Evolutionary conservation across 345 rosid species (phyloP).

Genomic region (Moricandia arvensis): DNA sequence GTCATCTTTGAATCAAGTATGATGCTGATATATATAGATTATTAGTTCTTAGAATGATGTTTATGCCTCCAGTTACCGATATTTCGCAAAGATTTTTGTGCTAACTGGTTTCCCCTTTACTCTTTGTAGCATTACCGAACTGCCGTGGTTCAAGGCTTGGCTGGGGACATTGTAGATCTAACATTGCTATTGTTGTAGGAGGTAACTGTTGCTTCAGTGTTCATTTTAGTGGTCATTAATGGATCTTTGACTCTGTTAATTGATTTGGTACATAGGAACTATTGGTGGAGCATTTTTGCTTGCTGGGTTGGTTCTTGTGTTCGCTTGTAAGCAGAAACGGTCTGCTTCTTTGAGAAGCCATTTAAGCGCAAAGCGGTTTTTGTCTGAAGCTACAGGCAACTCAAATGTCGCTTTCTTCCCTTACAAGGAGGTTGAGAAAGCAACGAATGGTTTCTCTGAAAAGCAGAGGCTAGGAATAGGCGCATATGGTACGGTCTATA

Average conservation of each 20-base stretch:
- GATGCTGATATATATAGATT: neutral
- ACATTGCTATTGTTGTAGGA: conserved; percentile 56
- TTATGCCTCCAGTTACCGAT: neutral
- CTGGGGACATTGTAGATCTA: conserved; percentile 44
- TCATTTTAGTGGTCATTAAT: neutral
- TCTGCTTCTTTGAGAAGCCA: conserved; percentile 47
- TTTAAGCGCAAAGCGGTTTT: conserved; percentile 66
- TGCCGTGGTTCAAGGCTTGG: conserved; percentile 20
- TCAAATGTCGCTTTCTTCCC: conserved; percentile 63
- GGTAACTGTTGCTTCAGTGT: conserved; percentile 42
- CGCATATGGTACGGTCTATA: conserved; percentile 92
- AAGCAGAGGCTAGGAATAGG: conserved; percentile 81
- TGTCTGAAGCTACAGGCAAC: conserved; percentile 74
- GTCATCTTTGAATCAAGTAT: neutral
- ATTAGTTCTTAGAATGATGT: neutral
- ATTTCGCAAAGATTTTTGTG: neutral
- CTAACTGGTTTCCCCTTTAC: conserved; percentile 7
- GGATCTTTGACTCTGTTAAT: conserved; percentile 16
- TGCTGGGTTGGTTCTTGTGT: conserved; percentile 43
- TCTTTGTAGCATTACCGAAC: conserved; percentile 30
- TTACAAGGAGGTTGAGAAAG: conserved; percentile 74
- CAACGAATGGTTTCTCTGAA: conserved; percentile 70
- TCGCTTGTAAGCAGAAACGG: conserved; percentile 43
- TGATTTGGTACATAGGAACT: conserved; percentile 43
- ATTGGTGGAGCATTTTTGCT: conserved; percentile 57